Base-by-base conservation (phyloP, 805 yeast species). In the Kluyveromyces dobzhanskii region DNA sequence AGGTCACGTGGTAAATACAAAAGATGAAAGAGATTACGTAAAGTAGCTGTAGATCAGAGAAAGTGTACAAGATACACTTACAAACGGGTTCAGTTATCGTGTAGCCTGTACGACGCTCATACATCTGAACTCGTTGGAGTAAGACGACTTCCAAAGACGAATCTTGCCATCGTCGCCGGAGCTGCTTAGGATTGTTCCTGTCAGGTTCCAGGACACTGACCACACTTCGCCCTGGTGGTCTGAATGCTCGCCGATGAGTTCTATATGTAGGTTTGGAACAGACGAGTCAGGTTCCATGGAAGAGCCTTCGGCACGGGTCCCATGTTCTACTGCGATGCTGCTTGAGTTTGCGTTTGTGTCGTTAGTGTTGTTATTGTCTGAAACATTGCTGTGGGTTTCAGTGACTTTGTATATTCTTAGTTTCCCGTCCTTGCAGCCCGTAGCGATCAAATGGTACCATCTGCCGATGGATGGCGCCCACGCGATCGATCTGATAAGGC, bases 391-490 rank as follows among this genome's bases (percentile, higher is more conserved):
- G 8, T 5, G n/a, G 11, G 29, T 47, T 43, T 80, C 87, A 3
- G 68, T 66, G 4, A 87, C 67, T 58, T 83, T 85, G 69, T 80
- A 90, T 3, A 92, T 80, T 38, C 97, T 73, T 9, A 92, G 87
- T 52, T 69, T 76, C 1, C 97, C 98, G 58, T 92, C 99, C 57
- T 87, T 87, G 57, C 95, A 87, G 4, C 94, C 97, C 0, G 97
- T 90, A 1, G 99, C 97, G 31, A 92, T 69, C 35, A 88, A 65
- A 50, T 90, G 95, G 57, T 76, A 85, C 46, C 80, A 77, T 48
- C 95, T 69, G 2, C 97, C 97, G 81, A 88, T 85, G 0, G 94
- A 77, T 3, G 97, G 96, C 0, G 97, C 97, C 98, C 98, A 90
- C 23, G 88, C 72, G 4, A 88, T 85, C 13, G 87, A 82, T 52